Evolutionary conservation across 345 rosid genomes (phyloP), one percentile per base, ranked within the genome.

Genomic region (Luvunga scandens): DNA sequence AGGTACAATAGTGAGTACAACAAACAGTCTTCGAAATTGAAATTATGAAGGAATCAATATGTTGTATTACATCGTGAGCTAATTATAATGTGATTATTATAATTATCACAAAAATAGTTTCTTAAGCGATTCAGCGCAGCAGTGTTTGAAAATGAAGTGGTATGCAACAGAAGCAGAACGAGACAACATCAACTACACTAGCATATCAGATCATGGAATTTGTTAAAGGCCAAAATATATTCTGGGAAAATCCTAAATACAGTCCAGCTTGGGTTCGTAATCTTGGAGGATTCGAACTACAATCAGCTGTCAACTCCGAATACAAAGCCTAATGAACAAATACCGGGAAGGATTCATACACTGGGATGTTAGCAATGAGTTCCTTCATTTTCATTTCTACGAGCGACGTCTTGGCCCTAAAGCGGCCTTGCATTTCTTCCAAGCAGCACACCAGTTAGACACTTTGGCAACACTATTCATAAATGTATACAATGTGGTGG

Each of bases 131-230:
- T 93, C 82, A 92, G 91, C 73, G 92, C 94, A 9, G 93, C 95
- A 6, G 98, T 95, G 12, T 93, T 92, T 7, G 97, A 95, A 82
- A 92, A 93, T 75, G 98, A 93, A 93, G 77, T 95, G 98, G 98
- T 88, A 91, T 55, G 94, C 94, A 2, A 93, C 95, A n/a, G 98
- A 95, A 77, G 89, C 92, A 0, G 73, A 83, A 27, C 90, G 86
- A 76, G 99, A 97, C 61, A 82, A 82, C 65, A 27, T 85, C 13
- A 91, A 93, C 64, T 95, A 95, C 86, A 87, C 90, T n/a, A 56
- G 34, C 96, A 13, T 96, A 95, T 66, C 77, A 84, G 75, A 89
- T 93, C 94, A 10, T 93, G 76, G 80, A 85, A 28, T 88, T 93
- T 77, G 83, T 92, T 9, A 77, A 98, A 80, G 98, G 98, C 38